These are phyloP conservation scores for Botrytis fabae DNA, from an alignment of 2,329 filamentous ascomycete genomes.

Conservation along the genomic window DNA sequence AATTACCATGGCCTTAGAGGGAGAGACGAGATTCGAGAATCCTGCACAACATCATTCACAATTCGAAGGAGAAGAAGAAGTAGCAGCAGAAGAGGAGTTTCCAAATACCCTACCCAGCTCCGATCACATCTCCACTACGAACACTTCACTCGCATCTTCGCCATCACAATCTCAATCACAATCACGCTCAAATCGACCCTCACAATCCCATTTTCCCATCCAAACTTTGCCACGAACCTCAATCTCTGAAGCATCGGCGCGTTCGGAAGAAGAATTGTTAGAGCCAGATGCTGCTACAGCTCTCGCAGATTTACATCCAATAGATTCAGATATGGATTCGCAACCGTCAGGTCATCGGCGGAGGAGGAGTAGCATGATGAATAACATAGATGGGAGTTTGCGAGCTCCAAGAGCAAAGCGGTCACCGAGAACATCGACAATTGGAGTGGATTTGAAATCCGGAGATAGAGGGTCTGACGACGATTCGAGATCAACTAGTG, in stretches of 20 bases:
- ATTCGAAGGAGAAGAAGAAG: slow-evolving; percentile 2
- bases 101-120: neutral
- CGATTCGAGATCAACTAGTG: slow-evolving; percentile 40
- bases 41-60: slow-evolving; percentile 13
- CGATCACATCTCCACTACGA: slow-evolving; percentile 4
- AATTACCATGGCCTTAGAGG: neutral
- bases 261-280: slow-evolving; percentile 26
- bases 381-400: slow-evolving; percentile 28
- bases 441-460: slow-evolving; percentile 30
- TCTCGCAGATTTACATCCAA: slow-evolving; percentile 28
- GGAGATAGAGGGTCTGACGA: slow-evolving; percentile 33
- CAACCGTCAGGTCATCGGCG: slow-evolving; percentile 38
- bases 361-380: slow-evolving; percentile 40
- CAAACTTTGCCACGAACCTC: slow-evolving; percentile 27
- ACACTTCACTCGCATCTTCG: slow-evolving; percentile 4
- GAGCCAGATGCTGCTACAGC: slow-evolving; percentile 34
- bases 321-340: slow-evolving; percentile 33
- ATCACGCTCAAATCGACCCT: neutral
- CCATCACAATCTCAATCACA: neutral
- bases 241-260: slow-evolving; percentile 25
- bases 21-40: neutral
- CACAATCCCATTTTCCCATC: slow-evolving; percentile 25
- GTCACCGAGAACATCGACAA: slow-evolving; percentile 29
- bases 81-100: neutral
- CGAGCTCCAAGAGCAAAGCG: slow-evolving; percentile 22